Evolutionary conservation across 331 rosid genomes (phyloP).

Genomic region (Malus hybrid): DNA sequence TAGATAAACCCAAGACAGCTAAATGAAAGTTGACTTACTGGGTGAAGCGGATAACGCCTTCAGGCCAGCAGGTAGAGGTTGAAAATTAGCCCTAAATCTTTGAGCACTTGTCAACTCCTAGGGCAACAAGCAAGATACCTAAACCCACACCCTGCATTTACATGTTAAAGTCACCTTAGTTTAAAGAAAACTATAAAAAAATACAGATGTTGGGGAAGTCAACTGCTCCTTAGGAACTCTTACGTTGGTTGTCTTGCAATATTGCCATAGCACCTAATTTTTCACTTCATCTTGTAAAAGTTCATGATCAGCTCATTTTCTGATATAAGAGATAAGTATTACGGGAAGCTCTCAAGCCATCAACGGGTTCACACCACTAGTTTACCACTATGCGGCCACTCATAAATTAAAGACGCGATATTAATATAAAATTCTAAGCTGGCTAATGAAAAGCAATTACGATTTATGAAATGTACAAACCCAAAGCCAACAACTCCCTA

Average conservation of each 20-base stretch:
- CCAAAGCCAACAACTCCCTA: background rate
- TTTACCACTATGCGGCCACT: conserved; percentile 7
- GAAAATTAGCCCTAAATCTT: conserved; percentile 65
- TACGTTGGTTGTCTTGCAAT: background rate
- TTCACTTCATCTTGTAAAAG: conserved; percentile 18
- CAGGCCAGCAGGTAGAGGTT: conserved; percentile 65
- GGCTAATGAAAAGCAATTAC: background rate
- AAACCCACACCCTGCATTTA: conserved; percentile 93
- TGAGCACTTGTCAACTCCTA: conserved; percentile 84
- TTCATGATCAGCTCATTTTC: conserved; percentile 8
- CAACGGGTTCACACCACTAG: conserved; percentile 14
- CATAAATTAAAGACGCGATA: background rate
- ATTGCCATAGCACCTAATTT: conserved; percentile 10
- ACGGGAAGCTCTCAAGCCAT: conserved; percentile 12
- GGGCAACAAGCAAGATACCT: conserved; percentile 80
- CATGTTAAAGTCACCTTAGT: conserved; percentile 36
- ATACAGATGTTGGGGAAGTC: conserved; percentile 20
- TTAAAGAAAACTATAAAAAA: conserved; percentile 17
- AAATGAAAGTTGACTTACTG: conserved; percentile 69
- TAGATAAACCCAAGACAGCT: conserved; percentile 45
- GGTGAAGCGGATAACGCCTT: conserved; percentile 58
- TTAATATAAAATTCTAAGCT: background rate
- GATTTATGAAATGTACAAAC: background rate
- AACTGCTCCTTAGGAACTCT: conserved; percentile 14
- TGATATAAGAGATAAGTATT: conserved; percentile 2